A percentile compares a stretch with the other conserved stretches of the same genome.
phyloP scores from a whole-genome alignment of 352 stramenopile species.

The Globisporangium mamillatum region DNA sequence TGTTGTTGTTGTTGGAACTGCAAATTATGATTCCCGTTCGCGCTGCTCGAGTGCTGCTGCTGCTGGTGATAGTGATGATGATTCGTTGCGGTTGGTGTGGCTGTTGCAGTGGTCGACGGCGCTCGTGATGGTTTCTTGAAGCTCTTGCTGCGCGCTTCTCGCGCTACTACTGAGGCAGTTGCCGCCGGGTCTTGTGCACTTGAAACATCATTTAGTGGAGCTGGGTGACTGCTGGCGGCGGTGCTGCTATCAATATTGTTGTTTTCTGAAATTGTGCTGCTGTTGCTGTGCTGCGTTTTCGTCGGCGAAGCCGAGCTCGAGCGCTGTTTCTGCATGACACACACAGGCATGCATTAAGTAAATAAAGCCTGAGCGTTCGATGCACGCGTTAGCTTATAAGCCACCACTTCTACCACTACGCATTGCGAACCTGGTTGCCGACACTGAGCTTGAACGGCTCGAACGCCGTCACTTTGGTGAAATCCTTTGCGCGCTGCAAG shows the following conservation, averaged over 20 bases:
- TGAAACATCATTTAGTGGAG: not conserved
- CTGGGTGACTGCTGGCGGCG: not conserved
- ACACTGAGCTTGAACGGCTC: conserved; percentile 62
- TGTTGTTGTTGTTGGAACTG: conserved; percentile 5
- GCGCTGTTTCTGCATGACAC: conserved; percentile 5
- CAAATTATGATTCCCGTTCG: not conserved
- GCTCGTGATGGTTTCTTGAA: conserved; percentile 2
- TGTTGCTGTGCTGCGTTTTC: conserved; percentile 3
- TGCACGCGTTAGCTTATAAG: not conserved
- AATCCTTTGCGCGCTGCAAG: conserved; percentile 46
- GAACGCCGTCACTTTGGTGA: conserved; percentile 41
- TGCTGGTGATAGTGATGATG: not conserved
- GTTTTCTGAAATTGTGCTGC: not conserved
- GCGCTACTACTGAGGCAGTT: not conserved
- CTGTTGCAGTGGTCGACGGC: not conserved
- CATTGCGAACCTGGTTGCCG: conserved; percentile 41
- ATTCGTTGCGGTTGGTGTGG: not conserved
- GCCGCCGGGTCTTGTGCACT: not conserved
- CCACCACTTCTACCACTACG: not conserved
- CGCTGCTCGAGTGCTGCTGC: not conserved
- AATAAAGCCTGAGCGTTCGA: not conserved
- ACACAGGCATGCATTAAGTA: not conserved
- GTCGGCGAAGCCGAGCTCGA: conserved; percentile 13
- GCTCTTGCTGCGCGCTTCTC: not conserved
- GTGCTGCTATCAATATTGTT: conserved; percentile 1